These are phyloP conservation scores for Nothophytophthora sp. DNA, from an alignment of 352 stramenopile species.

Conservation along the genomic window DNA sequence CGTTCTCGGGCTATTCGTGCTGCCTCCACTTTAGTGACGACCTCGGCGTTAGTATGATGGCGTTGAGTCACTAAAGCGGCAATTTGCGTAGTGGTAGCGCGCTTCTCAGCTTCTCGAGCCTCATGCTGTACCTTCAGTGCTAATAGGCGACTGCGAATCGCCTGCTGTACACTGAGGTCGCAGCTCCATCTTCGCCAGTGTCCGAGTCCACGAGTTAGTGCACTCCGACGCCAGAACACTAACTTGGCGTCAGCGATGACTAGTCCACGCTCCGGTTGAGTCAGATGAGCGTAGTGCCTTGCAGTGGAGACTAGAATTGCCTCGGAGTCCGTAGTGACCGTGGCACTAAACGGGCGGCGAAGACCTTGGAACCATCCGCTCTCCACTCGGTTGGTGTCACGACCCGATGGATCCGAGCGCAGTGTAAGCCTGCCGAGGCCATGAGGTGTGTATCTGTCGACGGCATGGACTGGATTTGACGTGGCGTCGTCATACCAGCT, in stretches of 20 bases:
- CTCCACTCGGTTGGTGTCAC: conserved; percentile 7
- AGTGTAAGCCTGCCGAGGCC: conserved; percentile 42
- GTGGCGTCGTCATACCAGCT: conserved; percentile 19
- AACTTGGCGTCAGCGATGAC: conserved; percentile 23
- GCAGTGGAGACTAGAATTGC: too few species aligned
- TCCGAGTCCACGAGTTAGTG: conserved; percentile 5
- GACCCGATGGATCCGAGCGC: background rate
- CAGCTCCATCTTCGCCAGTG: conserved; percentile 1
- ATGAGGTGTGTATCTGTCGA: conserved; percentile 16
- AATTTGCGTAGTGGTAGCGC: conserved; percentile 7
- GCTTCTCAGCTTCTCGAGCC: conserved; percentile 29
- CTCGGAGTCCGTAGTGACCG: too few species aligned
- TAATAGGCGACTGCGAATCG: conserved; percentile 11
- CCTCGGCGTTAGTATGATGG: conserved; percentile 7
- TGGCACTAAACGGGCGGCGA: too few species aligned
- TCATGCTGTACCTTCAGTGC: conserved; percentile 26
- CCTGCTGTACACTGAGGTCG: conserved; percentile 4
- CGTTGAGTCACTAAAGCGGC: too few species aligned
- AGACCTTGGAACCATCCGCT: conserved; percentile 55
- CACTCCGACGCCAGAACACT: conserved; percentile 14
- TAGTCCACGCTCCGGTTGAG: conserved; percentile 20
- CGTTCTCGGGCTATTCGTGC: conserved; percentile 23
- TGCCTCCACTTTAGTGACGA: conserved; percentile 18
- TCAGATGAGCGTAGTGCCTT: too few species aligned
- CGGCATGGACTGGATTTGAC: background rate